Conservation (phyloP, 1,284 basidiomycete species). For the Leucoagaricus sp. region DNA sequence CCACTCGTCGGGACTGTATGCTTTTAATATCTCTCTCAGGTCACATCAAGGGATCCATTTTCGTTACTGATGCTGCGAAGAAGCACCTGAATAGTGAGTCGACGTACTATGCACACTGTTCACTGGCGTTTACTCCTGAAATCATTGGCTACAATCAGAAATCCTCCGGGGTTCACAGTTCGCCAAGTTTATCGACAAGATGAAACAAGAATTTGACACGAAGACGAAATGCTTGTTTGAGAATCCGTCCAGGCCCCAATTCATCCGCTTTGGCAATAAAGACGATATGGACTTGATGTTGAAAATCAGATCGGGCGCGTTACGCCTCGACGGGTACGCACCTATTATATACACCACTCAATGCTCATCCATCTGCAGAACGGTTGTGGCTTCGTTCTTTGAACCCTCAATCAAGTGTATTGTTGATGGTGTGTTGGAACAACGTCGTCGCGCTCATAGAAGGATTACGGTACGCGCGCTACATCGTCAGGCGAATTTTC, state of each 20-base stretch:
- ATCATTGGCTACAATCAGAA: no score
- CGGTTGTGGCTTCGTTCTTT: conserved; percentile 44
- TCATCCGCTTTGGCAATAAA: no score
- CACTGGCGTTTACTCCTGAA: no score
- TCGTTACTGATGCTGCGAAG: no score
- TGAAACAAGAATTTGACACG: conserved; percentile 48
- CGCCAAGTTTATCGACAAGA: conserved; percentile 39
- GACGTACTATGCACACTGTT: no score
- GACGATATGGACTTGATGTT: conserved; percentile 38
- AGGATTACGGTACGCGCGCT: conserved; percentile 35
- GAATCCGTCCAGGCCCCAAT: conserved; percentile 33
- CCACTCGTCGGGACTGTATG: no score
- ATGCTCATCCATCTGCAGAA: no score
- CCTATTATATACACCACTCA: background rate
- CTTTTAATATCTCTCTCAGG: no score
- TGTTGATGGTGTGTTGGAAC: conserved; percentile 38
- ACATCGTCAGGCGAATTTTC: background rate
- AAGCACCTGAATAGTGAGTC: no score
- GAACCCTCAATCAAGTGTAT: conserved; percentile 47
- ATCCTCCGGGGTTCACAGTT: conserved; percentile 26
- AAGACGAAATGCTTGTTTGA: conserved; percentile 49
- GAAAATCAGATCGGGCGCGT: conserved; percentile 38
- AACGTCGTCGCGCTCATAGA: conserved; percentile 30
- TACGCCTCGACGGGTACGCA: conserved; percentile 37
- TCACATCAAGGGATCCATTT: no score